phyloP scores from a whole-genome alignment of 768 basidiomycete species.

The Leucosporidium scottii region DNA sequence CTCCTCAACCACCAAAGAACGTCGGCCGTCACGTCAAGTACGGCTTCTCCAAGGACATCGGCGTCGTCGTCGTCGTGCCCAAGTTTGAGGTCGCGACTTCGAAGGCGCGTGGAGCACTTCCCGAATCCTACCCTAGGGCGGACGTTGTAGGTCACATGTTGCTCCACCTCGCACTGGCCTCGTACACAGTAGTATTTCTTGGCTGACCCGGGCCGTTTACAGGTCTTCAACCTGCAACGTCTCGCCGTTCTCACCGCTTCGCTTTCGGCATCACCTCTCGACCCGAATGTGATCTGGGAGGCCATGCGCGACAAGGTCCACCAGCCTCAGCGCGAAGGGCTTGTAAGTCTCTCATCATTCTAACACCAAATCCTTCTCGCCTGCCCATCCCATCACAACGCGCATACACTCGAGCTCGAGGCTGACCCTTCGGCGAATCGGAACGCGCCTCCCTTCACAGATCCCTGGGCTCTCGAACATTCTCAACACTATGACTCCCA shows the following conservation, averaged over 20 bases:
- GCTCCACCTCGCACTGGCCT: not conserved
- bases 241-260: conserved; percentile 94
- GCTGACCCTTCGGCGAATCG: not conserved
- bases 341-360: conserved; percentile 42
- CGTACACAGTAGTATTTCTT: too few species aligned
- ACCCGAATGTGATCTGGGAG: conserved; percentile 94
- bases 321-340: conserved; percentile 83
- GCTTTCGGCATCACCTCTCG: conserved; percentile 78
- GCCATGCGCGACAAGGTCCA: conserved; percentile 98
- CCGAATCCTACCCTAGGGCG: conserved; percentile 71
- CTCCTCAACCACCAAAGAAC: conserved; percentile 76
- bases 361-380: not conserved
- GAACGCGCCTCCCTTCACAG: conserved; percentile 47
- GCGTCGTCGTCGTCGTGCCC: conserved; percentile 89
- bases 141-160: conserved; percentile 66
- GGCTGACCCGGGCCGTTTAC: conserved; percentile 1
- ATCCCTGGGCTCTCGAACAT: conserved; percentile 94
- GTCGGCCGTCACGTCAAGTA: conserved; percentile 94
- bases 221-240: conserved; percentile 98
- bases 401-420: too few species aligned
- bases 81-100: conserved; percentile 94
- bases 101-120: conserved; percentile 83
- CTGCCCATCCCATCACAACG: not conserved
- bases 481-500: conserved; percentile 76
- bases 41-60: conserved; percentile 73